These are phyloP conservation scores for Cyberlindnera xishuangbannaensis DNA, from an alignment of 805 yeast species.

Conservation along the genomic window DNA sequence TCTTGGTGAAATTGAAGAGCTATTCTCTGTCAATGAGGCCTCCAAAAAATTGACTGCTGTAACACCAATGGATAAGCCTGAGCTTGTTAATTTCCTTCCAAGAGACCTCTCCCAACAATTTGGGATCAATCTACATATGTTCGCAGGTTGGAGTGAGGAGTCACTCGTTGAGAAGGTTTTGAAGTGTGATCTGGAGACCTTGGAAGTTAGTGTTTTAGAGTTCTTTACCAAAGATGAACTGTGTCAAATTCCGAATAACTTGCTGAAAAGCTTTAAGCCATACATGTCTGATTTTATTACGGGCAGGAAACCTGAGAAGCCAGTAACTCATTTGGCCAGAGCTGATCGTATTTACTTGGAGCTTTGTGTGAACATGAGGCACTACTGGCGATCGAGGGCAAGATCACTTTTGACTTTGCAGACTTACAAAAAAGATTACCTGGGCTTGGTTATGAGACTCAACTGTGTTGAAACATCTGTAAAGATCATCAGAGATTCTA, in stretches of 20 bases:
- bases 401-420: slow-evolving; percentile 70
- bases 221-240: slow-evolving; percentile 74
- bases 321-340: slow-evolving; percentile 72
- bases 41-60: slow-evolving; percentile 29
- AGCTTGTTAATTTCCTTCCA: slow-evolving; percentile 59
- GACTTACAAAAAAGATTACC: slow-evolving; percentile 72
- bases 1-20: slow-evolving; percentile 74
- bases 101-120: slow-evolving; percentile 90
- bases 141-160: slow-evolving; percentile 53
- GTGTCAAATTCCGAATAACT: slow-evolving; percentile 64
- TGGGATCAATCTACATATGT: slow-evolving; percentile 86
- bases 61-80: slow-evolving; percentile 11
- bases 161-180: slow-evolving; percentile 67
- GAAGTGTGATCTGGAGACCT: slow-evolving; percentile 66
- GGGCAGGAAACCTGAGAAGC: slow-evolving; percentile 49
- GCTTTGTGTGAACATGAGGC: slow-evolving; percentile 73
- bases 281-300: slow-evolving; percentile 61
- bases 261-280: slow-evolving; percentile 71
- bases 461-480: slow-evolving; percentile 70
- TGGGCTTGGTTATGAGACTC: slow-evolving; percentile 62
- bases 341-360: slow-evolving; percentile 84
- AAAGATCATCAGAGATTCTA: slow-evolving; percentile 57
- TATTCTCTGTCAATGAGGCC: slow-evolving; percentile 77
- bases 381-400: slow-evolving; percentile 90
- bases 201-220: slow-evolving; percentile 71